Evolutionary conservation across 2,329 filamentous ascomycete genomes (phyloP), one percentile per base, ranked within the genome.

Genomic region (Fusarium hainanense): DNA sequence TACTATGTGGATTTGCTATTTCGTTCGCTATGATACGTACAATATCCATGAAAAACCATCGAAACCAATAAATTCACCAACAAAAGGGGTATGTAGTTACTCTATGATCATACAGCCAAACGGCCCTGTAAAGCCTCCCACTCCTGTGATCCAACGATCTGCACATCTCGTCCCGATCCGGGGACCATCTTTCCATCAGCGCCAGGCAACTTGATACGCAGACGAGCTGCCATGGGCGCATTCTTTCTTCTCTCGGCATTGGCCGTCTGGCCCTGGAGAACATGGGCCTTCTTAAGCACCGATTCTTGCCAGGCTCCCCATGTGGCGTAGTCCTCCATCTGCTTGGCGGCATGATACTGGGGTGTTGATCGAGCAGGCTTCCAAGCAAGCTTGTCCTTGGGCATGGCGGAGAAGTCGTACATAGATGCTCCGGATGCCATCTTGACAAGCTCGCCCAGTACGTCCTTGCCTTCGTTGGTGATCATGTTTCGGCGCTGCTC

Each of bases 331-430:
- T 92, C 87, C 78, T 93, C 90, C 60, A 83, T 85, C 77, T 90
- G 87, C 76, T 83, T 85, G 20, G 89, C 89, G 12, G 89, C 88
- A 64, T 90, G 88, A 79, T 89, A 93, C 75, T 88, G 85, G 6
- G 90, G 87, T 47, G 89, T 92, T 41, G 83, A 83, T 74, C 82
- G 87, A 23, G 87, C 87, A 23, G 90, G 90, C 68, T 88, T 85
- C 91, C 91, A 93, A 12, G 86, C 85, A 42, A 90, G 82, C 76
- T 85, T 87, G 74, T 92, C 88, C 75, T 85, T 80, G 2, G 88
- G 87, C 68, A 90, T 77, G 28, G 78, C 76, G 9, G 77, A 80
- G n/a, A 93, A 82, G 72, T 92, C 87, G 71, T 88, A 91, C 12
- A 91, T 76, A 65, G 80, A 82, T 6, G 88, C 85, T 3, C 81